These are phyloP conservation scores for Pseudohyphozyma bogoriensis DNA, from an alignment of 768 basidiomycete species.

Conservation along the genomic window DNA sequence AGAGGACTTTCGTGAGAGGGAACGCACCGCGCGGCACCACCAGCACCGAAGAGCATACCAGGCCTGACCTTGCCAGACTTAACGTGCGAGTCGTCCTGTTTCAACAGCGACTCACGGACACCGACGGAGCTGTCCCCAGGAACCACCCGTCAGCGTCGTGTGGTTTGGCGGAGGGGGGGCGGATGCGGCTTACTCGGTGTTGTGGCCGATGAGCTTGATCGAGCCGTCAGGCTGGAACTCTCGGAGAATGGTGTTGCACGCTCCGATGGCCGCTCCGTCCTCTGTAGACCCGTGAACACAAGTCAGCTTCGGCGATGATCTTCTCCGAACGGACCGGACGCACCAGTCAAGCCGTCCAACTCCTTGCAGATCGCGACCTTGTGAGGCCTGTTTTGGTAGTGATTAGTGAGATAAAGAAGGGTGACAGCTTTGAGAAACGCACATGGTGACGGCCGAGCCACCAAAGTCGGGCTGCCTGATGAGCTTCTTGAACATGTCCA, in stretches of 20 bases:
- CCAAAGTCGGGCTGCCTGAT: constrained; percentile 28
- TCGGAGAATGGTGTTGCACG: constrained; percentile 28
- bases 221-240: background rate
- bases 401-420: background rate
- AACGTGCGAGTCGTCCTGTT: constrained; percentile 19
- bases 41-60: constrained; percentile 29
- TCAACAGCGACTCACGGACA: constrained; percentile 17
- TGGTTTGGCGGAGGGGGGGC: no score
- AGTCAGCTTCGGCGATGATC: no score
- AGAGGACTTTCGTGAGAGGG: background rate
- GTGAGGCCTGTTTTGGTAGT: constrained; percentile 17
- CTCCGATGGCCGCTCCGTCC: constrained; percentile 29
- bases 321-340: no score
- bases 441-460: constrained; percentile 32
- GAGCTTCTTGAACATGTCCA: constrained; percentile 26
- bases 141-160: background rate
- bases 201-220: constrained; percentile 28
- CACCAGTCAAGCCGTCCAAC: constrained; percentile 28
- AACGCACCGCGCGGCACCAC: constrained; percentile 29
- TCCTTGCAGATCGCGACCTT: constrained; percentile 28
- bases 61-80: constrained; percentile 23
- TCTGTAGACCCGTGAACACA: no score
- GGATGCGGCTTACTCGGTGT: constrained; percentile 26
- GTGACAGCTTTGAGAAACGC: background rate
- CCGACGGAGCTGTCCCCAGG: constrained; percentile 18